Percentiles rank a stretch among this genome's conserved stretches.
Conservation (phyloP, 257 asterid genomes). For the Knoxia roxburghii region DNA sequence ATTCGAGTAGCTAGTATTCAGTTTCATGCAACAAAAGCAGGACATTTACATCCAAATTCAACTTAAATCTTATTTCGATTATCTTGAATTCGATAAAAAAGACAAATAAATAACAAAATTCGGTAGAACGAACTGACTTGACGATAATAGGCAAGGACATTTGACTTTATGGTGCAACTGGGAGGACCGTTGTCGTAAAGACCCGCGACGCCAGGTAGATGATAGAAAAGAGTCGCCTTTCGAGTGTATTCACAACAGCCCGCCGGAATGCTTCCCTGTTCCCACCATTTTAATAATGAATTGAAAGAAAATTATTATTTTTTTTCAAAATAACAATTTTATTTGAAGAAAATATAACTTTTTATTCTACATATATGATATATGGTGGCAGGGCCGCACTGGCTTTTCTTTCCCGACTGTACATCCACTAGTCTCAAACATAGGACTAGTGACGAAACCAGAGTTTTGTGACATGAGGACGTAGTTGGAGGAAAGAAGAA, state of each 20-base stretch:
- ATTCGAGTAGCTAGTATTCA: neutral
- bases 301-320: too few relatives aligned
- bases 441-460: too few relatives aligned
- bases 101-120: neutral
- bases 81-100: neutral
- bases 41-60: neutral
- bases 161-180: slow-evolving; percentile 75
- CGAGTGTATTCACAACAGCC: slow-evolving; percentile 65
- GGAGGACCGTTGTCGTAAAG: slow-evolving; percentile 92
- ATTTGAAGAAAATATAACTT: too few relatives aligned
- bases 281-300: too few relatives aligned
- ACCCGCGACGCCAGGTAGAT: slow-evolving; percentile 89
- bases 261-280: slow-evolving; percentile 63
- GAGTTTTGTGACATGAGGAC: too few relatives aligned
- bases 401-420: too few relatives aligned
- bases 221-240: slow-evolving; percentile 62
- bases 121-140: slow-evolving; percentile 39
- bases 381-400: too few relatives aligned
- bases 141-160: slow-evolving; percentile 87
- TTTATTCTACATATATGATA: too few relatives aligned
- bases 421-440: too few relatives aligned
- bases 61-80: slow-evolving; percentile 2
- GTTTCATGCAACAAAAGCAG: neutral
- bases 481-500: too few relatives aligned
- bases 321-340: too few relatives aligned